Evolutionary conservation across 1,284 basidiomycete genomes (phyloP).

Genomic region (Leccinum griseonigrum): DNA sequence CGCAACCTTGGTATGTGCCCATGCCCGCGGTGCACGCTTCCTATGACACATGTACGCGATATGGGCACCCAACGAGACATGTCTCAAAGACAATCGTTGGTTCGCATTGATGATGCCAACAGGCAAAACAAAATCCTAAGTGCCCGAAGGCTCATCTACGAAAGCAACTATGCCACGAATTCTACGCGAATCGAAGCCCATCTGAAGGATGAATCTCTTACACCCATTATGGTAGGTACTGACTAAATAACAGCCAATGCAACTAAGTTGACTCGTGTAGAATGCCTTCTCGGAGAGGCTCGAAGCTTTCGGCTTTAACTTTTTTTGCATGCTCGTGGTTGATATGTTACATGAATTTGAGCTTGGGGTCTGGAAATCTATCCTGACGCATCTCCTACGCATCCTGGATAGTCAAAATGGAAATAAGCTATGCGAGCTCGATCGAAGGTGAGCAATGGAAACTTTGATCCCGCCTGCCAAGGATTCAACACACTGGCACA

Average conservation of each 20-base stretch:
- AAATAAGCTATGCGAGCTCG: conserved; percentile 4
- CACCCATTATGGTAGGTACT: background rate
- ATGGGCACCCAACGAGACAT: too few species aligned
- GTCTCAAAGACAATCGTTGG: too few species aligned
- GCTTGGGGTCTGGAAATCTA: conserved; percentile 27
- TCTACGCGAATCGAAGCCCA: too few species aligned
- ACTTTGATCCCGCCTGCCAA: too few species aligned
- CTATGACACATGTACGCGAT: too few species aligned
- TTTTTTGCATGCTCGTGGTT: conserved; percentile 17
- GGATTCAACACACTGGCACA: background rate
- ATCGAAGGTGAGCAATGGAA: conserved; percentile 3
- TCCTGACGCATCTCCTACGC: conserved; percentile 25
- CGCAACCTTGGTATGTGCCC: background rate
- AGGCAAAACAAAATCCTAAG: too few species aligned
- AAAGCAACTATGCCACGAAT: too few species aligned
- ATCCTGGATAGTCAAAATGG: conserved; percentile 17
- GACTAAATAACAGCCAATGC: conserved; percentile 1
- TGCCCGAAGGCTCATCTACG: too few species aligned
- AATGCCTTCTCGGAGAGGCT: conserved; percentile 15
- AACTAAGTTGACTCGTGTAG: conserved; percentile 6
- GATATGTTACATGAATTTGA: conserved; percentile 26
- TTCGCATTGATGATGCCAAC: too few species aligned
- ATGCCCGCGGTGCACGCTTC: background rate
- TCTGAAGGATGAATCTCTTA: background rate
- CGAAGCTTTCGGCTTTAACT: conserved; percentile 7